phyloP scores from a whole-genome alignment of 106 monocot genomes.

The Dendrobium nobile region DNA sequence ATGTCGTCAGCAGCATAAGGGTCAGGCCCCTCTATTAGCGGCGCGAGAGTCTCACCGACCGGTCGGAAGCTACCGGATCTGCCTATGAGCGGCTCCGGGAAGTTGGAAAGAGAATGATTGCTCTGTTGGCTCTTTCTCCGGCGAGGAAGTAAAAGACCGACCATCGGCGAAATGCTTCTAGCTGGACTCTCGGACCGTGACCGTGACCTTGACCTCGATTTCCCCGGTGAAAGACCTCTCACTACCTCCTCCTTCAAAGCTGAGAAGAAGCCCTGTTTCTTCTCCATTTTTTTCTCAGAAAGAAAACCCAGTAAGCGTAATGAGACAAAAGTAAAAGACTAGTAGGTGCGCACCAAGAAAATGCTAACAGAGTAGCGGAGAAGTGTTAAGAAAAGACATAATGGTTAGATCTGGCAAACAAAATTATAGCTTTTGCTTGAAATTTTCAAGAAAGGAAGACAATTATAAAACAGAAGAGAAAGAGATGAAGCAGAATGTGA shows the following conservation, averaged over 20 bases:
- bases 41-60: constrained; percentile 43
- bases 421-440: background rate
- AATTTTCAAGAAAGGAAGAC: background rate
- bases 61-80: constrained; percentile 58
- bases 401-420: constrained; percentile 1
- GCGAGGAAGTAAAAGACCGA: constrained; percentile 26
- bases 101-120: constrained; percentile 5
- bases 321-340: background rate
- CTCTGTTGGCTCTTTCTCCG: constrained; percentile 20
- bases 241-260: constrained; percentile 79
- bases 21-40: constrained; percentile 61
- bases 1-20: constrained; percentile 11
- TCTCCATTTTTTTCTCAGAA: constrained; percentile 51
- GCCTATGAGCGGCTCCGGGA: constrained; percentile 21
- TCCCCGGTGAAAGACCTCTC: constrained; percentile 53
- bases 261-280: constrained; percentile 83
- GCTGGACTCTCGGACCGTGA: constrained; percentile 31
- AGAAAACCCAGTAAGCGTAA: background rate
- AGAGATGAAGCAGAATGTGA: background rate
- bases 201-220: constrained; percentile 32
- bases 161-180: constrained; percentile 28
- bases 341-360: background rate
- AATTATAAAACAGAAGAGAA: background rate
- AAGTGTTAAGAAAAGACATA: background rate
- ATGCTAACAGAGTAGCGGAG: background rate